A percentile compares a stretch with the other conserved stretches of the same genome.
phyloP scores from a whole-genome alignment of 257 asterid species.

The Cinchona pubescens region DNA sequence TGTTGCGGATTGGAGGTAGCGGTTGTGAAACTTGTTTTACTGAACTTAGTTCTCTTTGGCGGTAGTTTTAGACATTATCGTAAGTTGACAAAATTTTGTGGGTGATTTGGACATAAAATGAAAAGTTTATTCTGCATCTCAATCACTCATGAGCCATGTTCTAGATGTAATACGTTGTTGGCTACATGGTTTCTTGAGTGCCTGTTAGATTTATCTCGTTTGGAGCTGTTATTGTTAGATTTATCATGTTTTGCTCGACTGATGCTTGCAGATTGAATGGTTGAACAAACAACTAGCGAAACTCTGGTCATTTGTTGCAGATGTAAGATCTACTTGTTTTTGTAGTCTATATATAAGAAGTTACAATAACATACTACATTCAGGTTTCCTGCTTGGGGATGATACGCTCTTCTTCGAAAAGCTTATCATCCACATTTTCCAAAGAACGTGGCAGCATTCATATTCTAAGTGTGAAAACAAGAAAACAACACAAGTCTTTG shows the following conservation, averaged over 20 bases:
- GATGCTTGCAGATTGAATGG: conserved; percentile 83
- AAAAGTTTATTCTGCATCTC: not conserved
- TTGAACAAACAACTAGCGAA: conserved; percentile 83
- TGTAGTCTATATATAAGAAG: not conserved
- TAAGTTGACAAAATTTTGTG: not conserved
- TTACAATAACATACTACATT: not conserved
- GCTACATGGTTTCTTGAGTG: not conserved
- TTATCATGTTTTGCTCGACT: conserved; percentile 9
- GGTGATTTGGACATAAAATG: not conserved
- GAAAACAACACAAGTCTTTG: no score
- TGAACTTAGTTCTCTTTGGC: not conserved
- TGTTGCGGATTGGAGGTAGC: not conserved
- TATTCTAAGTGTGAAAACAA: no score
- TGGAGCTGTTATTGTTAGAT: not conserved
- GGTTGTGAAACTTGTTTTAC: not conserved
- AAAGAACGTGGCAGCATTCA: no score
- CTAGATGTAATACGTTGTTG: not conserved
- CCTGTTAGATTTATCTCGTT: not conserved
- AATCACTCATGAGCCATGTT: not conserved
- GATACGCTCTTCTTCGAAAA: no score
- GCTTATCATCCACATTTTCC: no score
- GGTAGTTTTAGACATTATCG: not conserved
- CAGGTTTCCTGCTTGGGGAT: not conserved
- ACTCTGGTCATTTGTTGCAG: conserved; percentile 96
- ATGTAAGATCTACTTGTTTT: conserved; percentile 50